Percentiles rank a stretch among this genome's conserved stretches.
Evolutionary conservation across 805 yeast genomes (phyloP).

Genomic region (Sugiyamaella chiloensis): DNA sequence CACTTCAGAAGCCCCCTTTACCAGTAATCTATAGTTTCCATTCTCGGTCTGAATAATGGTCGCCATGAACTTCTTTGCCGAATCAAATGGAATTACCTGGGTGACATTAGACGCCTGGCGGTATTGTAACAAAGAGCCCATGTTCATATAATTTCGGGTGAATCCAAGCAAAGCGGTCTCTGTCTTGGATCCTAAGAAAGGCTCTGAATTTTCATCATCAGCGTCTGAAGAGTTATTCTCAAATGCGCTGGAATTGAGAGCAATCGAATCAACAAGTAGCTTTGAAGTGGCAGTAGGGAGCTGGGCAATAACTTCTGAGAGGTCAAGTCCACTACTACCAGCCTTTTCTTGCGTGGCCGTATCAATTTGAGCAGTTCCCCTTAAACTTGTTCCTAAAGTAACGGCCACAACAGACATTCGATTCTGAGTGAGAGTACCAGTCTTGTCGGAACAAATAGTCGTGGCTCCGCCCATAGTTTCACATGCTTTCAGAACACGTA

Average conservation of each 20-base stretch:
- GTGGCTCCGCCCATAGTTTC: slow-evolving; percentile 99
- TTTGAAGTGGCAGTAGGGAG: slow-evolving; percentile 16
- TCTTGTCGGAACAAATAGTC: slow-evolving; percentile 93
- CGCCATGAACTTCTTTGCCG: slow-evolving; percentile 91
- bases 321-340: neutral
- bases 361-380: slow-evolving; percentile 46
- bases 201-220: slow-evolving; percentile 43
- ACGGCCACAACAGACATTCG: slow-evolving; percentile 87
- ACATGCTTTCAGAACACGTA: slow-evolving; percentile 89
- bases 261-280: slow-evolving; percentile 53
- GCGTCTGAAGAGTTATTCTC: slow-evolving; percentile 47
- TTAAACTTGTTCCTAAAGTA: slow-evolving; percentile 50
- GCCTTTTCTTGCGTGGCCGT: neutral
- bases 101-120: slow-evolving; percentile 47
- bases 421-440: slow-evolving; percentile 95
- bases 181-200: slow-evolving; percentile 87
- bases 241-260: slow-evolving; percentile 86
- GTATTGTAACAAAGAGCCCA: slow-evolving; percentile 45
- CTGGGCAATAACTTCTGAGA: slow-evolving; percentile 7
- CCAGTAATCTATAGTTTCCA: slow-evolving; percentile 51
- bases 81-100: slow-evolving; percentile 86
- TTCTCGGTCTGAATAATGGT: slow-evolving; percentile 48
- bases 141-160: slow-evolving; percentile 53
- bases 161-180: slow-evolving; percentile 81
- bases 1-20: slow-evolving; percentile 96